phyloP scores from a whole-genome alignment of 1,284 basidiomycete species.

The Melampsora americana region DNA sequence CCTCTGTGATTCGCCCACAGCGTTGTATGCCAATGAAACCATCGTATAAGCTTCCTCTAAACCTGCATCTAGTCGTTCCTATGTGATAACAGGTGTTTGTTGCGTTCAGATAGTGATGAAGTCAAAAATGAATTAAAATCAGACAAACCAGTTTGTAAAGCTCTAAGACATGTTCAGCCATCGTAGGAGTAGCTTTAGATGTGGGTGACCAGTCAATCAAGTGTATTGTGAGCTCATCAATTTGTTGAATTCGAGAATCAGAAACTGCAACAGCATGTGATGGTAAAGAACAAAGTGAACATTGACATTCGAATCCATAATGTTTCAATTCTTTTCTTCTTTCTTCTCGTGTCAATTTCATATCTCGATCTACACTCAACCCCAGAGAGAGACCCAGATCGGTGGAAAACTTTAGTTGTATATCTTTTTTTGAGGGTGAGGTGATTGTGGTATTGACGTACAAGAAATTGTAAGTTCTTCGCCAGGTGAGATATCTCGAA shows the following conservation, averaged over 20 bases:
- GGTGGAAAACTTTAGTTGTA: no score
- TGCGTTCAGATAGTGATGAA: no score
- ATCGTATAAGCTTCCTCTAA: conserved; percentile 1
- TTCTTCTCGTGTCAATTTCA: background rate
- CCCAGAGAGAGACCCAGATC: no score
- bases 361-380: background rate
- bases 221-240: background rate
- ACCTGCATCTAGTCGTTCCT: background rate
- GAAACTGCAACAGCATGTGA: background rate
- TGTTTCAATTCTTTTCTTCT: background rate
- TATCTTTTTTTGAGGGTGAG: no score
- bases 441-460: no score
- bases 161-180: background rate
- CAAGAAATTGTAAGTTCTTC: conserved; percentile 9
- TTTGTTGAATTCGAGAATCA: background rate
- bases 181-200: background rate
- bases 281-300: conserved; percentile 14
- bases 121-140: no score
- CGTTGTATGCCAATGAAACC: background rate
- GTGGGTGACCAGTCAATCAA: background rate
- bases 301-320: background rate
- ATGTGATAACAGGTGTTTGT: no score
- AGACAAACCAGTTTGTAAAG: background rate
- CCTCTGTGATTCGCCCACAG: background rate
- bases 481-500: background rate